Base-by-base conservation (phyloP, 1,284 basidiomycete species). In the Rhodotorula sp. region DNA sequence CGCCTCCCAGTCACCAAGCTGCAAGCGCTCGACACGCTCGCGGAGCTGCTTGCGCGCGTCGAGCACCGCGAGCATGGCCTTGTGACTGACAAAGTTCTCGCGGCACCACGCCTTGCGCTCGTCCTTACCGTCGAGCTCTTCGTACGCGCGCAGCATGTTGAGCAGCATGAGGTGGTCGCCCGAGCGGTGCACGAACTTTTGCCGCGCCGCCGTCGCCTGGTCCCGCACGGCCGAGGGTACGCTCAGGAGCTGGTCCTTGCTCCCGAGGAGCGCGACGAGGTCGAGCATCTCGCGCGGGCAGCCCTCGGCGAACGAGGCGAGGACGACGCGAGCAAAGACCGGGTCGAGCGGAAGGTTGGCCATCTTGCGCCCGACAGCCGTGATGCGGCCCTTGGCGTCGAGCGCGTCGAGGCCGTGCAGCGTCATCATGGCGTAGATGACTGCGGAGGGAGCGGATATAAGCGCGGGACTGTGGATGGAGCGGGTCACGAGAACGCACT, bases 331-430 rank as follows among this genome's bases (percentile, higher is more conserved):
- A 1, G 92, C 87, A 72, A 90, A 86, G n/a, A 87, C 84, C 0
- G 93, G 92, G 74, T 95, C 92, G 12, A 95, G 85, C 1, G 93
- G 93, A 78, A 93, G 91, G 21, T 84, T 81, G 9, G 92, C 89
- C 90, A 97, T 94, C 68, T 88, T 83, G 1, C 87, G 85, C 7
- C 93, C 93, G 4, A 90, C 81, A 0, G 84, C 79, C 0, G 92
- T 95, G 63, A 96, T 85, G 44, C 84, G 84, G 48, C 86, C 84
- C 12, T 70, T 61, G 19, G 68, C 46, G 77, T 90, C 86, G 61
- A 95, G 83, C 4, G 92, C 93, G 14, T 88, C 88, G 4, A 95
- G 84, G 3, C 91, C 84, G 80, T 87, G 90, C 14, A 97, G 85
- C 0, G 88, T 88, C 79, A 89, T 88, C 27, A 93, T 83, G 0